Evolutionary conservation across 2,329 filamentous ascomycete species (phyloP).

Genomic region (Colletotrichum musae): DNA sequence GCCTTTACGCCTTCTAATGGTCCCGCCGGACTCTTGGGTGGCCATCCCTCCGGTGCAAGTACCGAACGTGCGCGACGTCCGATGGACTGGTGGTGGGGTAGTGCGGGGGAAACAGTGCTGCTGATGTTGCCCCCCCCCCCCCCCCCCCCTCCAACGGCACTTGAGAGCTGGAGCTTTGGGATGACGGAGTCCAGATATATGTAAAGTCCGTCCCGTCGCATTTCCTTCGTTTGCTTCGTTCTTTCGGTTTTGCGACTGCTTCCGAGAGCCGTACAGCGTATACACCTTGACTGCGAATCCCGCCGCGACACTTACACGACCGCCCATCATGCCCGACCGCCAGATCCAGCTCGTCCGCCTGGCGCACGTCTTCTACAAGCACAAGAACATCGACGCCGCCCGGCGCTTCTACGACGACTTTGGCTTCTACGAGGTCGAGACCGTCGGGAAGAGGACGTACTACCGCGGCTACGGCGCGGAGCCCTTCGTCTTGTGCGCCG

Average conservation of each 20-base stretch:
- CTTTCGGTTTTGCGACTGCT: too few relatives aligned
- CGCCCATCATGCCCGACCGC: slow-evolving; percentile 33
- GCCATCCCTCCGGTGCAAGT: slow-evolving; percentile 21
- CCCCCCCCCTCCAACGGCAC: slow-evolving; percentile 1
- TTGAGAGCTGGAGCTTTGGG: background rate
- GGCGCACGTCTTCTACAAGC: slow-evolving; percentile 64
- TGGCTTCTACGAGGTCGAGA: slow-evolving; percentile 59
- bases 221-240: too few relatives aligned
- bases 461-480: slow-evolving; percentile 74
- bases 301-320: background rate
- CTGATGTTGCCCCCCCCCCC: slow-evolving; percentile 17
- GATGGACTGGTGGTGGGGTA: slow-evolving; percentile 40
- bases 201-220: background rate
- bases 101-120: slow-evolving; percentile 35
- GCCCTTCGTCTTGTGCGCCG: slow-evolving; percentile 71
- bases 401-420: slow-evolving; percentile 63
- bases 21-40: slow-evolving; percentile 22
- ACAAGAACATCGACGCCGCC: slow-evolving; percentile 59
- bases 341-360: slow-evolving; percentile 56
- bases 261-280: too few relatives aligned
- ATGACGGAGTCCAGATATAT: background rate
- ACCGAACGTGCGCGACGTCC: slow-evolving; percentile 35
- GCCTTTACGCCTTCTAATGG: background rate
- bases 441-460: slow-evolving; percentile 63
- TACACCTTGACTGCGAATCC: background rate